Conservation (phyloP, 768 basidiomycete genomes). For the Lanmaoa rubissima region DNA sequence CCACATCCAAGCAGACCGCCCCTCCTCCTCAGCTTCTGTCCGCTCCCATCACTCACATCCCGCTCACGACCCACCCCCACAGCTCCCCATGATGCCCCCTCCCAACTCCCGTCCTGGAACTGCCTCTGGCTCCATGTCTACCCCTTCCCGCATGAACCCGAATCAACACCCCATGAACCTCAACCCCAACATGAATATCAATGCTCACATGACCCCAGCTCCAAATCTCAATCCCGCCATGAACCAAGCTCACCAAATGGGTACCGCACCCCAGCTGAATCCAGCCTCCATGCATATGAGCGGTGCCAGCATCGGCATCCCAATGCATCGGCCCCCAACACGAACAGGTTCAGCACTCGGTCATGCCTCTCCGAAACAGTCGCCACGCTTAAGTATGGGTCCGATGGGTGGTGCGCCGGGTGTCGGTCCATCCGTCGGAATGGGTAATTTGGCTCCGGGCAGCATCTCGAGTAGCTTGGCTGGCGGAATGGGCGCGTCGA, state of each 20-base stretch:
- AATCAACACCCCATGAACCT: conserved; percentile 23
- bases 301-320: conserved; percentile 17
- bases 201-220: conserved; percentile 8
- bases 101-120: conserved; percentile 28
- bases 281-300: conserved; percentile 16
- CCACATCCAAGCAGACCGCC: conserved; percentile 23
- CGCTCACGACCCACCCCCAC: conserved; percentile 12
- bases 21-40: conserved; percentile 28
- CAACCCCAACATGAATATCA: conserved; percentile 18
- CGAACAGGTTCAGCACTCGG: conserved; percentile 30
- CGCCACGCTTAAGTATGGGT: conserved; percentile 23
- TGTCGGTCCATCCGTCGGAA: conserved; percentile 1
- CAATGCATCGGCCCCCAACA: conserved; percentile 30
- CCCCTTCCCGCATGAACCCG: conserved; percentile 25
- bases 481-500: conserved; percentile 12
- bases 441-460: conserved; percentile 11
- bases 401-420: conserved; percentile 7
- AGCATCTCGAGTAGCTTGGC: conserved; percentile 14
- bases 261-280: conserved; percentile 18
- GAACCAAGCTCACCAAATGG: conserved; percentile 25
- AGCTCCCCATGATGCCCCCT: conserved; percentile 24
- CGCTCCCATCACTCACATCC: conserved; percentile 30
- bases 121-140: conserved; percentile 16
- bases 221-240: conserved; percentile 10
- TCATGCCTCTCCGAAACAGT: conserved; percentile 29